Conservation (phyloP, 2,329 filamentous ascomycete genomes). For the Fusarium vanettenii region DNA sequence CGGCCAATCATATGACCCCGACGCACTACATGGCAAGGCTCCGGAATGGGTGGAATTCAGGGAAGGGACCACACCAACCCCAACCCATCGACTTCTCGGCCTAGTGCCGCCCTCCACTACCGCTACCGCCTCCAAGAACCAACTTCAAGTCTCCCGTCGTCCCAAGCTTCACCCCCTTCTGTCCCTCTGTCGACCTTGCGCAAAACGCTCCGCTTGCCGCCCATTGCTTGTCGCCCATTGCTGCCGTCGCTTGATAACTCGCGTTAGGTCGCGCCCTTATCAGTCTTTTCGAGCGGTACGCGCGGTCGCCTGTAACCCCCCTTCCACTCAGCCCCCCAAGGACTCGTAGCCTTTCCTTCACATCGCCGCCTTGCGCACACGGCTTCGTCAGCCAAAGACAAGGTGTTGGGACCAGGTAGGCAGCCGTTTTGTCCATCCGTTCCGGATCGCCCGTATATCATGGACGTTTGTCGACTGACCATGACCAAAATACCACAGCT, state of each 20-base stretch:
- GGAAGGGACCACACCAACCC: conserved; percentile 39
- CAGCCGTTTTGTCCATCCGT: conserved; percentile 12
- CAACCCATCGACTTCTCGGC: conserved; percentile 36
- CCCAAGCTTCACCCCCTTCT: conserved; percentile 40
- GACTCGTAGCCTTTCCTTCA: conserved; percentile 31
- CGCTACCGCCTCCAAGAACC: conserved; percentile 23
- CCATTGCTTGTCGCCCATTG: conserved; percentile 21
- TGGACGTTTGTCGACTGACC: conserved; percentile 39
- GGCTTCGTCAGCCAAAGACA: conserved; percentile 33
- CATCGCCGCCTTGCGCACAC: conserved; percentile 30
- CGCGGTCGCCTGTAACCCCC: conserved; percentile 45
- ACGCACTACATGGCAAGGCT: conserved; percentile 30
- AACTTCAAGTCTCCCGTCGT: conserved; percentile 46
- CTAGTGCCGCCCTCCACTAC: conserved; percentile 42
- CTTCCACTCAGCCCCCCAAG: conserved; percentile 34
- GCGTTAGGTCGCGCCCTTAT: conserved; percentile 8
- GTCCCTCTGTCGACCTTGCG: conserved; percentile 14
- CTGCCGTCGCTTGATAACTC: conserved; percentile 18
- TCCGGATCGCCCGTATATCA: conserved; percentile 36
- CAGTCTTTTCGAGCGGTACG: conserved; percentile 46
- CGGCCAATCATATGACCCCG: conserved; percentile 50
- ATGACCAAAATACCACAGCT: conserved; percentile 19
- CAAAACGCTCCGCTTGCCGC: conserved; percentile 23
- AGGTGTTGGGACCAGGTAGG: conserved; percentile 20
- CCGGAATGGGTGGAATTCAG: conserved; percentile 30